phyloP scores from a whole-genome alignment of 2,329 filamentous ascomycete species.

The Aspergillus vadensis region DNA sequence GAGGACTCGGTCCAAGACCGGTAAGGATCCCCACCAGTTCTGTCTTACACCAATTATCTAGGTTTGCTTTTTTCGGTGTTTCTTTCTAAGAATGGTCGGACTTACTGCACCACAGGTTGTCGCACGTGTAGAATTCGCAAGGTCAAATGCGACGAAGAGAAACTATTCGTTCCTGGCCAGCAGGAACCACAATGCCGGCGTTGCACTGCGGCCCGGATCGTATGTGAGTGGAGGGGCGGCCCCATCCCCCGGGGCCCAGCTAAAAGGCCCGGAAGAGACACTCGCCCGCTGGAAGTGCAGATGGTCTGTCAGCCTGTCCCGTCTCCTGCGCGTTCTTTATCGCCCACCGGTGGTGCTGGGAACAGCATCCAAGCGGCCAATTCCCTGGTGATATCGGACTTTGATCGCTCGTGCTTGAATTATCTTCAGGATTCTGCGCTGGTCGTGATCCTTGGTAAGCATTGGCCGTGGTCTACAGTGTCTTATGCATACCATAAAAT shows the following conservation, averaged over 20 bases:
- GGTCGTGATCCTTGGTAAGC: slow-evolving; percentile 30
- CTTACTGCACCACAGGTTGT: slow-evolving; percentile 22
- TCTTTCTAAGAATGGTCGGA: neutral
- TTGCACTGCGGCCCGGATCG: slow-evolving; percentile 25
- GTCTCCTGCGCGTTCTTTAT: slow-evolving; percentile 5
- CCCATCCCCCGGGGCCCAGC: slow-evolving; percentile 23
- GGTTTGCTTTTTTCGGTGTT: too few species aligned
- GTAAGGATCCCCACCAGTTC: slow-evolving; percentile 22
- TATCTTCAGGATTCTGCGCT: slow-evolving; percentile 29
- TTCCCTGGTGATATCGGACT: slow-evolving; percentile 23
- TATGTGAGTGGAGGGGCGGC: slow-evolving; percentile 31
- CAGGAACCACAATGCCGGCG: slow-evolving; percentile 29
- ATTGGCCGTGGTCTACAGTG: slow-evolving; percentile 32
- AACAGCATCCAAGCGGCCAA: slow-evolving; percentile 25
- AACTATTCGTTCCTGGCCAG: slow-evolving; percentile 18
- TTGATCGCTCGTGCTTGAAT: slow-evolving; percentile 27
- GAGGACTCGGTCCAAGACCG: slow-evolving; percentile 30
- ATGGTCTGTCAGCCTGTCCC: neutral
- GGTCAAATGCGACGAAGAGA: slow-evolving; percentile 35
- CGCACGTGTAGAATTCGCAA: slow-evolving; percentile 34
- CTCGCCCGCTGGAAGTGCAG: neutral
- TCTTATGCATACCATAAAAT: slow-evolving; percentile 31
- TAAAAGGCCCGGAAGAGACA: neutral
- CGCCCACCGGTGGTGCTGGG: slow-evolving; percentile 12
- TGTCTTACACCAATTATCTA: neutral